phyloP scores from a whole-genome alignment of 1,139 yeast genomes.

The Geotrichum citri-aurantii region DNA sequence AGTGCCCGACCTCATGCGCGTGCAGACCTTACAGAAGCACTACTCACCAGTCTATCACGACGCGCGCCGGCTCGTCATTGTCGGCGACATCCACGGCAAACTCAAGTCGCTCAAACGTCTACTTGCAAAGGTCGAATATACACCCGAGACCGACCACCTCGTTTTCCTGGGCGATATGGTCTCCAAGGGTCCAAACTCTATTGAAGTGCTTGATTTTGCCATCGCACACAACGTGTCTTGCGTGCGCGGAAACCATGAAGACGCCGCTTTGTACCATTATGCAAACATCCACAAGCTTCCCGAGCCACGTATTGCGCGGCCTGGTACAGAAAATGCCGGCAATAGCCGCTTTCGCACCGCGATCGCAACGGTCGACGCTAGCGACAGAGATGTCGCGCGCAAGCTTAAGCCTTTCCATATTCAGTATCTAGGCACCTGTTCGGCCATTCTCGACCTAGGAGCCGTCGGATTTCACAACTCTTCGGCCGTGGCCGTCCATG shows the following conservation, averaged over 20 bases:
- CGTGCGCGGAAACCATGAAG: slow-evolving; percentile 86
- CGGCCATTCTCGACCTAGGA: slow-evolving; percentile 60
- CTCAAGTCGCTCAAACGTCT: slow-evolving; percentile 49
- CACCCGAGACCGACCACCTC: slow-evolving; percentile 49
- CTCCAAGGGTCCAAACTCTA: slow-evolving; percentile 76
- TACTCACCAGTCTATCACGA: slow-evolving; percentile 2
- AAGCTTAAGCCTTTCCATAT: slow-evolving; percentile 57
- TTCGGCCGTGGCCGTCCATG: slow-evolving; percentile 70
- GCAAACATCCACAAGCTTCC: slow-evolving; percentile 51
- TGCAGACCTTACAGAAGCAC: slow-evolving; percentile 3
- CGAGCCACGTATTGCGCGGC: slow-evolving; percentile 27
- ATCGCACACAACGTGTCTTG: slow-evolving; percentile 53
- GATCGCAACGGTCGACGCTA: background rate
- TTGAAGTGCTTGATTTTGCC: slow-evolving; percentile 64
- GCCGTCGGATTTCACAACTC: slow-evolving; percentile 45
- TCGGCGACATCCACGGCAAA: slow-evolving; percentile 91
- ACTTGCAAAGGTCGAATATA: slow-evolving; percentile 43
- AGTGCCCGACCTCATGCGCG: slow-evolving; percentile 12
- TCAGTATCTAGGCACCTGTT: slow-evolving; percentile 51
- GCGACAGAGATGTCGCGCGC: slow-evolving; percentile 54
- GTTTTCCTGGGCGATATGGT: slow-evolving; percentile 78
- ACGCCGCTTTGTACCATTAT: slow-evolving; percentile 56
- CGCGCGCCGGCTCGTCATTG: slow-evolving; percentile 43
- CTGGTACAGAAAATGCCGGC: background rate
- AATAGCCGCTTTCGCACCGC: background rate